These are phyloP conservation scores for Paxillus ammoniavirescens DNA, from an alignment of 768 basidiomycete genomes.

Conservation along the genomic window DNA sequence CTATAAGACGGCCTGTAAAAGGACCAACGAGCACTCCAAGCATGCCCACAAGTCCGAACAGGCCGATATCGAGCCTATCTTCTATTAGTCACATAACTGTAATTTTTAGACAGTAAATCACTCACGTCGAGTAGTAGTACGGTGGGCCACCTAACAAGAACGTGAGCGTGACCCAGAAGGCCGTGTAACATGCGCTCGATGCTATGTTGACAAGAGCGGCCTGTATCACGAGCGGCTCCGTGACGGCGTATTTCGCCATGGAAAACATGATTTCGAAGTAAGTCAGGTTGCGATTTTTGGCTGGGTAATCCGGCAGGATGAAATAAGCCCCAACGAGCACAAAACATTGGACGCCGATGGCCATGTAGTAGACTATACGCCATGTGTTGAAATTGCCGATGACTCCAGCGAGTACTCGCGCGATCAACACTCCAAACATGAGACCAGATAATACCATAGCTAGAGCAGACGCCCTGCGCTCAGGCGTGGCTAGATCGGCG, in stretches of 20 bases:
- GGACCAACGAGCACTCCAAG: constrained; percentile 71
- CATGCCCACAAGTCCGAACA: constrained; percentile 74
- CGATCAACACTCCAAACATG: constrained; percentile 70
- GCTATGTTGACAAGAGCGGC: constrained; percentile 58
- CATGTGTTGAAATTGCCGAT: constrained; percentile 72
- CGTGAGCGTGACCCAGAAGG: constrained; percentile 74
- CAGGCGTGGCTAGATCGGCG: constrained; percentile 75
- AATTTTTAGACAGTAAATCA: neutral
- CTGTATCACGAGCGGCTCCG: constrained; percentile 79
- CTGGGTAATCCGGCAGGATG: constrained; percentile 78
- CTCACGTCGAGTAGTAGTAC: constrained; percentile 63
- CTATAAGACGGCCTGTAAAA: constrained; percentile 64
- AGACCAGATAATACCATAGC: constrained; percentile 70
- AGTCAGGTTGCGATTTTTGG: constrained; percentile 62
- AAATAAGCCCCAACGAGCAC: constrained; percentile 61
- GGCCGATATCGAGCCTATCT: constrained; percentile 56
- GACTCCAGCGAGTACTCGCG: constrained; percentile 72
- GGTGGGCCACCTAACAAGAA: constrained; percentile 78
- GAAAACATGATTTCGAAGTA: constrained; percentile 70
- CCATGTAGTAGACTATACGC: constrained; percentile 76
- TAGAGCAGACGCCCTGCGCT: constrained; percentile 70
- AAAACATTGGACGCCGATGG: constrained; percentile 64
- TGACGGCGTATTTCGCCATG: constrained; percentile 75
- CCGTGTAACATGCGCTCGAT: constrained; percentile 55
- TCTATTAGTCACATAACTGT: neutral